Evolutionary conservation across 106 monocot genomes (phyloP).

Genomic region (Dendrobium chrysotoxum): DNA sequence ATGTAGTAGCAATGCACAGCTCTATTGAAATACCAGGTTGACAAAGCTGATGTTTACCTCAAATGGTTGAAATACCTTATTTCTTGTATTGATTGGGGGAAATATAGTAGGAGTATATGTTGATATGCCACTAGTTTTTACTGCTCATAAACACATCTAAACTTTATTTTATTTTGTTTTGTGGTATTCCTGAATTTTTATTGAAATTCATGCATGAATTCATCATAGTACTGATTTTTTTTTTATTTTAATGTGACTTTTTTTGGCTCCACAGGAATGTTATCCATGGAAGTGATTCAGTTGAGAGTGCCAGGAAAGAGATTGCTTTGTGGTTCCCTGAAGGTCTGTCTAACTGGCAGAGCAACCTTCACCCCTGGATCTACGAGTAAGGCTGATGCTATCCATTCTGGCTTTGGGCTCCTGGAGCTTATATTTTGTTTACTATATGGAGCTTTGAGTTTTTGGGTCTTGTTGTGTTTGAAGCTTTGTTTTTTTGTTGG

Average conservation of each 20-base stretch:
- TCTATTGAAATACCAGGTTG: too few species aligned
- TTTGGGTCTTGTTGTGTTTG: not conserved
- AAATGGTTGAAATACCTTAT: too few species aligned
- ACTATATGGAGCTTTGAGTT: not conserved
- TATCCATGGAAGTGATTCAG: constrained; percentile 85
- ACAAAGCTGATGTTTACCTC: too few species aligned
- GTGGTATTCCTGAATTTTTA: too few species aligned
- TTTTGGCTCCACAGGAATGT: constrained; percentile 48
- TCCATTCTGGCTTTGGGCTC: not conserved
- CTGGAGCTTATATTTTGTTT: not conserved
- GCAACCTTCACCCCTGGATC: constrained; percentile 80
- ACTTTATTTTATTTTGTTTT: too few species aligned
- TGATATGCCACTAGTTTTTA: too few species aligned
- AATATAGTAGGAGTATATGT: too few species aligned
- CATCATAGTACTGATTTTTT: not conserved
- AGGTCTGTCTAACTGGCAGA: constrained; percentile 56
- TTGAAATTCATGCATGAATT: too few species aligned
- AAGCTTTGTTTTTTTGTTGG: not conserved
- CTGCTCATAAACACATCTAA: too few species aligned
- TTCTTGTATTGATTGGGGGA: too few species aligned
- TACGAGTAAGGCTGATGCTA: constrained; percentile 42
- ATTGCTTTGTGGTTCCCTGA: constrained; percentile 93
- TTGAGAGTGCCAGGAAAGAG: constrained; percentile 83
- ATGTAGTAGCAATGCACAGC: too few species aligned
- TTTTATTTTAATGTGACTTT: not conserved